phyloP scores from a whole-genome alignment of 345 rosid genomes.

The Pistacia atlantica region DNA sequence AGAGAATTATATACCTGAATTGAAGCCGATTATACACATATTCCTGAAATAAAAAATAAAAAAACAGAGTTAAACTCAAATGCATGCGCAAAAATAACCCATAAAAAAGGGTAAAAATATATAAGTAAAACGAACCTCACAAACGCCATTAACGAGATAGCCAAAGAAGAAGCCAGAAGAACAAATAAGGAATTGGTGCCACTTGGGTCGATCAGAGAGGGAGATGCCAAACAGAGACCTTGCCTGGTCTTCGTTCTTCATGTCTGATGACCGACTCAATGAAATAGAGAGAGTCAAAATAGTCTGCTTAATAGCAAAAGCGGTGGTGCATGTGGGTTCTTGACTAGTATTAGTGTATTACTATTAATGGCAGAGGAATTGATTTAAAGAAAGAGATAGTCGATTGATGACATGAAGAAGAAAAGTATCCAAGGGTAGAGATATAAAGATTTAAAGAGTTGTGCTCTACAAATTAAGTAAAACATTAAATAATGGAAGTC shows the following conservation, averaged over 20 bases:
- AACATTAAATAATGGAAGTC: background rate
- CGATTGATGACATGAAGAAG: slow-evolving; percentile 12
- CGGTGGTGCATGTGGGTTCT: slow-evolving; percentile 5
- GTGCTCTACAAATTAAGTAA: too few species aligned
- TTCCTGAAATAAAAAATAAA: slow-evolving; percentile 50
- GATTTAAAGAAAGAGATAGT: background rate
- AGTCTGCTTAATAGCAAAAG: background rate
- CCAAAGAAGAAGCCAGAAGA: slow-evolving; percentile 97
- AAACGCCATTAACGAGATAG: slow-evolving; percentile 90
- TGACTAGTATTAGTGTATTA: background rate
- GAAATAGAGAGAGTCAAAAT: background rate
- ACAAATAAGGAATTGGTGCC: slow-evolving; percentile 88
- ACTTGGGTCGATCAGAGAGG: slow-evolving; percentile 65
- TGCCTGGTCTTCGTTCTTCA: slow-evolving; percentile 71
- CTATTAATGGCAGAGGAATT: background rate
- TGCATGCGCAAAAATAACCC: slow-evolving; percentile 19
- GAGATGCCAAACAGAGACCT: slow-evolving; percentile 71
- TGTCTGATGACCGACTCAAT: slow-evolving; percentile 17
- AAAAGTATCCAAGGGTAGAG: slow-evolving; percentile 9
- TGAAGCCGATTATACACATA: slow-evolving; percentile 91
- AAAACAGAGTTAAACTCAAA: slow-evolving; percentile 13
- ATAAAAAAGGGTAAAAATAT: background rate
- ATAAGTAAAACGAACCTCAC: slow-evolving; percentile 58
- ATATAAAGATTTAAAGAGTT: too few species aligned
- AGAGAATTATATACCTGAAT: slow-evolving; percentile 56